Base-by-base conservation (phyloP, 257 asterid species). In the Fraxinus americana region DNA sequence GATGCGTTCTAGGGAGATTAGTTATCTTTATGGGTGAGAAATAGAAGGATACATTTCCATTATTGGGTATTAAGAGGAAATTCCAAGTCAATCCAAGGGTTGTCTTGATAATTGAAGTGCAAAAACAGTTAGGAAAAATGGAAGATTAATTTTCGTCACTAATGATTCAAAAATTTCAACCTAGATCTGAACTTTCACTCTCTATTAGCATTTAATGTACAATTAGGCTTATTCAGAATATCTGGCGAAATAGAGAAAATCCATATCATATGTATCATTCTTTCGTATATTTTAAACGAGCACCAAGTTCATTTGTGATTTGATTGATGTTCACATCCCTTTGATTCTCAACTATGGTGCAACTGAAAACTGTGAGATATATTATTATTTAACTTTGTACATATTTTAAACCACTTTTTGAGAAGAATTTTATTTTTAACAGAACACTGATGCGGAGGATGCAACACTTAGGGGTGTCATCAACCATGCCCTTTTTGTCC, bases 201-300 rank as follows among this genome's bases (percentile, higher is more conserved):
- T 54, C 65, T 4, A 17, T 54, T 54, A 16, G 61, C 61, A 16
- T 50, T 13, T 50, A 54, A 54, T 54, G 23, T 54, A 54, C 65
- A 54, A n/a, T 54, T 61, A 1, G 41, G 30, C 67, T 61, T 61
- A 0, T 61, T n/a, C 29, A 61, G 13, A 61, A 9, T 61, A 61
- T 61, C 67, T 1, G 67, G 32, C 67, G 34, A 61, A 23, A 61
- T 61, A n/a, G 67, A 61, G 67, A 61, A 61, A 61, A 61, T 61
- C 29, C 67, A 61, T 23, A n/a, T 61, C 8, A 23, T 11, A 61
- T 23, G 68, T 25, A 11, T 9, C 13, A 9, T 4, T 10, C 30
- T 61, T 61, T 21, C 4, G 17, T n/a, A 23, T 61, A 21, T n/a
- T 29, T 23, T 23, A 61, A 61, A 29, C 10, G 68, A 21, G 14